Conservation (phyloP, 108 stramenopile genomes). For the Skeletonema potamos region DNA sequence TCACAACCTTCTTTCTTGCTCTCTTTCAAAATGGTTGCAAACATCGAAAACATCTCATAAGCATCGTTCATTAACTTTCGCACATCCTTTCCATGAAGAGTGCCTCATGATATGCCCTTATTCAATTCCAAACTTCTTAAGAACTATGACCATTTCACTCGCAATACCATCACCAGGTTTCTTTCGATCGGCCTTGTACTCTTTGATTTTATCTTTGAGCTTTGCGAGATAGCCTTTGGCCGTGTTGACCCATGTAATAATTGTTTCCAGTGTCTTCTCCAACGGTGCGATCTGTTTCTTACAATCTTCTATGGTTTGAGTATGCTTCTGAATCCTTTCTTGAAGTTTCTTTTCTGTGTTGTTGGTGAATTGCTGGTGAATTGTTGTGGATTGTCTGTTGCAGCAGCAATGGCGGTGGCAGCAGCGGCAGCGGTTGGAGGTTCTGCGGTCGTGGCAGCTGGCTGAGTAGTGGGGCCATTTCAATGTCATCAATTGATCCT, state of each 20-base stretch:
- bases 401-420: no score
- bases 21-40: conserved; percentile 16
- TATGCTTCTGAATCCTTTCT: no score
- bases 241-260: background rate
- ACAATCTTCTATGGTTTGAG: no score
- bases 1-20: conserved; percentile 1
- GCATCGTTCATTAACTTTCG: conserved; percentile 11
- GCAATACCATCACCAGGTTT: background rate
- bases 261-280: background rate
- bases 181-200: background rate
- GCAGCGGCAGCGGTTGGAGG: no score
- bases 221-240: background rate
- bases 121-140: background rate
- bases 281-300: background rate
- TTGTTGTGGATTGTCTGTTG: no score
- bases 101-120: conserved; percentile 7
- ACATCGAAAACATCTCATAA: background rate
- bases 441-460: no score
- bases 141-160: background rate
- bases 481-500: no score
- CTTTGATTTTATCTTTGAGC: background rate
- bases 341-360: no score
- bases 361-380: no score
- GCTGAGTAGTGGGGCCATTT: no score
- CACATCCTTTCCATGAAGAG: conserved; percentile 10